Percentiles rank a stretch among this genome's conserved stretches.
Evolutionary conservation across 352 stramenopile genomes (phyloP).

Genomic region (Lagenidium sp.): DNA sequence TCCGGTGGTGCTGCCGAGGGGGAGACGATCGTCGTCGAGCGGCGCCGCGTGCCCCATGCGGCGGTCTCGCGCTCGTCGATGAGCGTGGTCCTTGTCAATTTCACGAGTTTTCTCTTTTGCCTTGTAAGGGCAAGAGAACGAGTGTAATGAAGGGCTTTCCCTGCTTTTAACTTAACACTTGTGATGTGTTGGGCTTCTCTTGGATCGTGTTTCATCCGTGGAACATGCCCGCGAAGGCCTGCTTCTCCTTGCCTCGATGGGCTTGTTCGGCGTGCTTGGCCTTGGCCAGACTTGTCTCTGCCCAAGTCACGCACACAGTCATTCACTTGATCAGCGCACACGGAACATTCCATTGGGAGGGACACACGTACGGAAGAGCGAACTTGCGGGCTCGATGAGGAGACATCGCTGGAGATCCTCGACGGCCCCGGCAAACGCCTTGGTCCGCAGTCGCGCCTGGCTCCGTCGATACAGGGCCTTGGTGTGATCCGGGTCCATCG

Average conservation of each 20-base stretch:
- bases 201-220: not conserved
- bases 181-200: too few species aligned
- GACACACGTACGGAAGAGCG: constrained; percentile 8
- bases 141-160: too few species aligned
- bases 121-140: too few species aligned
- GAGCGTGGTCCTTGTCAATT: too few species aligned
- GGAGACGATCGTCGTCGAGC: too few species aligned
- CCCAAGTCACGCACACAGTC: too few species aligned
- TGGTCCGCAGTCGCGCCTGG: constrained; percentile 41
- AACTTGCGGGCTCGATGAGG: constrained; percentile 31
- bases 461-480: constrained; percentile 65
- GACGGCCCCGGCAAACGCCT: constrained; percentile 47
- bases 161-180: too few species aligned
- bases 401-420: constrained; percentile 31
- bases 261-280: constrained; percentile 6
- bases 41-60: too few species aligned
- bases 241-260: constrained; percentile 9
- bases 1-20: too few species aligned
- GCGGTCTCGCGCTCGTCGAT: too few species aligned
- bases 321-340: too few species aligned
- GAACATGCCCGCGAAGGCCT: constrained; percentile 9
- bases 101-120: too few species aligned
- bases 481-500: constrained; percentile 27
- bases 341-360: not conserved
- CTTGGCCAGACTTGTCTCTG: constrained; percentile 2